Percentiles rank a stretch among this genome's conserved stretches.
Evolutionary conservation across 352 stramenopile genomes (phyloP).

Genomic region (Halophytophthora batemanensis): DNA sequence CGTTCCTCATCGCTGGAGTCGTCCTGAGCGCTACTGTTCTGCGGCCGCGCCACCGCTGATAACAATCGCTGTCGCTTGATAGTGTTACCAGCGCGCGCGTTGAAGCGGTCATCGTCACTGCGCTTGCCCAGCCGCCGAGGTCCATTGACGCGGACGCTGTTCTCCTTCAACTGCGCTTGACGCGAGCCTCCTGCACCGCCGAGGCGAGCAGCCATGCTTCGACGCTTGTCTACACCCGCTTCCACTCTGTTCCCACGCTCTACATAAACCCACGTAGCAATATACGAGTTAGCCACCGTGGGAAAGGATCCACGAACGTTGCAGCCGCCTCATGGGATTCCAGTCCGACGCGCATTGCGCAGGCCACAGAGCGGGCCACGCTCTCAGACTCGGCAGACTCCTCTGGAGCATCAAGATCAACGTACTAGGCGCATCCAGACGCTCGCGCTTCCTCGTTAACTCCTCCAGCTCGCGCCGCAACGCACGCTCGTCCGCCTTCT

Average conservation of each 20-base stretch:
- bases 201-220: conserved; percentile 33
- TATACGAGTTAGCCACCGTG: no score
- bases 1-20: conserved; percentile 2
- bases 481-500: conserved; percentile 48
- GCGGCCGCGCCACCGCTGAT: conserved; percentile 31
- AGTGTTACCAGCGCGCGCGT: conserved; percentile 6
- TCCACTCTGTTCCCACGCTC: conserved; percentile 1
- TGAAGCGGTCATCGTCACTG: conserved; percentile 18
- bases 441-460: conserved; percentile 50
- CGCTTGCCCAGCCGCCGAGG: conserved; percentile 30
- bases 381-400: not conserved
- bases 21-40: conserved; percentile 16
- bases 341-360: not conserved
- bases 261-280: no score
- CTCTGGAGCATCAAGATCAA: not conserved
- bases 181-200: conserved; percentile 17
- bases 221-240: conserved; percentile 3
- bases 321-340: no score
- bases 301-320: no score
- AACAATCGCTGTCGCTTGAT: conserved; percentile 46
- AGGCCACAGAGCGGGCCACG: not conserved
- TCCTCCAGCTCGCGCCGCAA: conserved; percentile 51
- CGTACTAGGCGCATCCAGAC: conserved; percentile 34
- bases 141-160: conserved; percentile 17
- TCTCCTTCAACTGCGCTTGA: conserved; percentile 30